Evolutionary conservation across 106 monocot genomes (phyloP), one percentile per base, ranked within the genome.

Genomic region (Platanthera guangdongensis): DNA sequence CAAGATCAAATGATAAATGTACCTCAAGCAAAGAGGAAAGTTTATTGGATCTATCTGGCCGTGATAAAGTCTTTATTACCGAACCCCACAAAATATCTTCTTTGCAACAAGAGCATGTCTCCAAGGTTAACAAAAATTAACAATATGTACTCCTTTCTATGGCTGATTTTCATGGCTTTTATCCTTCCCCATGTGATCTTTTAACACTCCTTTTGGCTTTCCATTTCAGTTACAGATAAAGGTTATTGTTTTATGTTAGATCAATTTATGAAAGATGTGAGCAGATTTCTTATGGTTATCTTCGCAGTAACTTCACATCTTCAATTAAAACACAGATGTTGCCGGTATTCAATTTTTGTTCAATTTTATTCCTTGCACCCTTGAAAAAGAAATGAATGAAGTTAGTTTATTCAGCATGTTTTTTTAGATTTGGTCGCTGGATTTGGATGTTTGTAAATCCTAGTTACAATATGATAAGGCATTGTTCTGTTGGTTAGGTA

Each of bases 71-170:
- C 22, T 68, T 22, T 60, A 47, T 67, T 51, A 12, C 12, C 59
- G 83, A 79, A 57, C 70, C 54, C 45, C 70, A 73, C 32, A 65
- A 49, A 4, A 82, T 52, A 47, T 28, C 52, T 13, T 77, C 52
- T 78, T 82, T 67, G 16, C 53, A 55, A 39, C 73, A 30, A 47
- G 53, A 45, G 8, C 52, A 71, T 67, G 50, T 55, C 8, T 78
- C 25, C 47, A 49, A 68, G 82, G 78, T 82, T 52, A 65, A 7
- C 19, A 7, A 25, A 19, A 64, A 28, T 71, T 3, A 22, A 50
- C 4, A 47, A 71, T 18, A 71, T 47, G 6, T 78, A 54, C 13
- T 14, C 11, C 19, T 28, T 25, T 1, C 59, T 60, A 60, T 60
- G 19, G 21, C 59, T 60, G 1, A 60, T 60, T n/a, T 67, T 67